A percentile compares a stretch with the other conserved stretches of the same genome.
Evolutionary conservation across 2,329 filamentous ascomycete genomes (phyloP).

Genomic region (Neurospora sp.): DNA sequence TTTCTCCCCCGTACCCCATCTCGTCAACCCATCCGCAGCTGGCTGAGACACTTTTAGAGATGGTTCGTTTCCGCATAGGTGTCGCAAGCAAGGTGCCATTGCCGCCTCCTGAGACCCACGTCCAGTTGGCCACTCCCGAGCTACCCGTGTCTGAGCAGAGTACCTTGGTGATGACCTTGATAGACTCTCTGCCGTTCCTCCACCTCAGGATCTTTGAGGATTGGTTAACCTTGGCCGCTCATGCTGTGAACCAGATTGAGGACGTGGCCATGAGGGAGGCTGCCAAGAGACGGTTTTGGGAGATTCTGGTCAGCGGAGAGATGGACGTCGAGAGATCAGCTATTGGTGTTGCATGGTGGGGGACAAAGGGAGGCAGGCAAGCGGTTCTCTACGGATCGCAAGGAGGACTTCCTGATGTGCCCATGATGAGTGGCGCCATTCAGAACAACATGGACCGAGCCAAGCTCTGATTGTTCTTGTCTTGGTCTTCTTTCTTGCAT

Average conservation of each 20-base stretch:
- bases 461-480: slow-evolving; percentile 8
- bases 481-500: background rate
- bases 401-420: slow-evolving; percentile 15
- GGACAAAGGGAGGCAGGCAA: slow-evolving; percentile 44
- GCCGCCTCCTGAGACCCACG: slow-evolving; percentile 25
- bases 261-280: slow-evolving; percentile 52
- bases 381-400: slow-evolving; percentile 30
- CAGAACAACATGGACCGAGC: slow-evolving; percentile 4
- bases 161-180: slow-evolving; percentile 63
- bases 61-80: slow-evolving; percentile 58
- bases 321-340: slow-evolving; percentile 80
- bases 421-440: slow-evolving; percentile 47
- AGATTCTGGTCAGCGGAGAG: slow-evolving; percentile 69
- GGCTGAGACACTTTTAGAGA: slow-evolving; percentile 72
- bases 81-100: slow-evolving; percentile 35
- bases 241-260: slow-evolving; percentile 54
- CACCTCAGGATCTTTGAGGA: slow-evolving; percentile 62
- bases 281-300: slow-evolving; percentile 67
- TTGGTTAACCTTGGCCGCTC: slow-evolving; percentile 67
- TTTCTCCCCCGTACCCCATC: slow-evolving; percentile 69
- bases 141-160: slow-evolving; percentile 63
- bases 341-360: slow-evolving; percentile 82
- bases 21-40: slow-evolving; percentile 65
- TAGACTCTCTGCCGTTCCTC: slow-evolving; percentile 70
- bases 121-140: slow-evolving; percentile 23